Evolutionary conservation across 495 filamentous ascomycete genomes (phyloP), one percentile per base, ranked within the genome.

Genomic region (Podospora fimiseda): DNA sequence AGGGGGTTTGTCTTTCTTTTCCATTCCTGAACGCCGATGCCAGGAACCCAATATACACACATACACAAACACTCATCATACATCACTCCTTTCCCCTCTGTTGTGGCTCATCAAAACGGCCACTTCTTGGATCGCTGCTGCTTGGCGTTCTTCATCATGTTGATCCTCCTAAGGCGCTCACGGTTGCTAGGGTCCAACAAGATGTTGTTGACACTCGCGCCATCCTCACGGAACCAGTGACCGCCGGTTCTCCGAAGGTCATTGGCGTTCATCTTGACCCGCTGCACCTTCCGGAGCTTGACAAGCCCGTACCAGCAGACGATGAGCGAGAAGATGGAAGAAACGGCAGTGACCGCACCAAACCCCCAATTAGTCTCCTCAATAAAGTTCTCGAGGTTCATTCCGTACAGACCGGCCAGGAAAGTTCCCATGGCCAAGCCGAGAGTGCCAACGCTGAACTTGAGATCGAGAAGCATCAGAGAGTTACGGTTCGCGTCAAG

Each of bases 321-420:
- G 8, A 89, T 53, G 36, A 80, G 80, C 13, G 85, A 86, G 68
- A 93, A 83, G 46, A 85, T 69, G 52, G 87, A 77, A 51, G 85
- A 91, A 57, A 78, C 75, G 13, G 69, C 74, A 2, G 83, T 87
- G 55, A 97, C 83, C 40, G 78, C 82, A 22, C 76, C 74, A 67
- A 98, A 96, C 9, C 91, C 93, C 61, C 90, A 75, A 67, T 89
- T 83, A n/a, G 88, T 89, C 68, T 97, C 93, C 73, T 98, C 93
- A 57, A 97, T 85, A 69, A 97, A 98, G 69, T 97, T 97, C 64
- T 95, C 94, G 56, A 98, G 75, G 71, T 98, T 98, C 91, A 96
- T 96, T 59, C 93, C 93, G 75, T 97, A 97, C 11, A 97, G 83
- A n/a, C 89, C 90, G 22, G 93, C 93, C 63, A 95, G 80, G 62